Evolutionary conservation across 495 filamentous ascomycete genomes (phyloP).

Genomic region (Acidomyces sp.): DNA sequence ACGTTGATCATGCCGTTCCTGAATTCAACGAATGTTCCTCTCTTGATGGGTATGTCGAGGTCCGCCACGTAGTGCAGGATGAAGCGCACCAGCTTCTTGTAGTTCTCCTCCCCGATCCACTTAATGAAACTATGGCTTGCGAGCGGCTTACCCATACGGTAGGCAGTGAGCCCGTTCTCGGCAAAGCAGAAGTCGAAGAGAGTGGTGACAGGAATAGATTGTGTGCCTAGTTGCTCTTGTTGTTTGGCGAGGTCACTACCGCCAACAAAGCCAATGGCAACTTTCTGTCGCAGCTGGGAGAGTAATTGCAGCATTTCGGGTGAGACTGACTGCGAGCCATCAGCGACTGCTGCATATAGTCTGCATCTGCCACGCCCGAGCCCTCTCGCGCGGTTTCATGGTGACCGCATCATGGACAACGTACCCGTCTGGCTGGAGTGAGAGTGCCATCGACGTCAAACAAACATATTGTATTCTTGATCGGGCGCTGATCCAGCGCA

Average conservation of each 20-base stretch:
- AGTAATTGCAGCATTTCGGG: conserved; percentile 78
- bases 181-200: conserved; percentile 95
- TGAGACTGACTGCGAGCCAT: conserved; percentile 39
- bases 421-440: conserved; percentile 59
- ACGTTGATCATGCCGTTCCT: conserved; percentile 96
- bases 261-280: conserved; percentile 71
- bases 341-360: background rate
- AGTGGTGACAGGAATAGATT: conserved; percentile 48
- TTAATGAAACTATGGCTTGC: conserved; percentile 71
- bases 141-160: conserved; percentile 59
- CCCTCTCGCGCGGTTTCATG: background rate
- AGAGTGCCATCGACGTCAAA: conserved; percentile 92
- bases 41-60: conserved; percentile 74
- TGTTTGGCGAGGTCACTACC: conserved; percentile 76
- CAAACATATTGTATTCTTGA: conserved; percentile 79
- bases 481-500: conserved; percentile 61
- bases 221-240: conserved; percentile 78
- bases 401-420: too few relatives aligned
- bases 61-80: conserved; percentile 81
- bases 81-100: conserved; percentile 78
- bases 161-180: conserved; percentile 92
- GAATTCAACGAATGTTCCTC: conserved; percentile 95
- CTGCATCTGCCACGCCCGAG: too few relatives aligned
- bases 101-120: conserved; percentile 84
- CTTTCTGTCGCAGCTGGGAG: conserved; percentile 65